Percentiles rank a stretch among this genome's conserved stretches.
Conservation (phyloP, 192 early-diverging fungal species). For the Rhizophagus clarus region DNA sequence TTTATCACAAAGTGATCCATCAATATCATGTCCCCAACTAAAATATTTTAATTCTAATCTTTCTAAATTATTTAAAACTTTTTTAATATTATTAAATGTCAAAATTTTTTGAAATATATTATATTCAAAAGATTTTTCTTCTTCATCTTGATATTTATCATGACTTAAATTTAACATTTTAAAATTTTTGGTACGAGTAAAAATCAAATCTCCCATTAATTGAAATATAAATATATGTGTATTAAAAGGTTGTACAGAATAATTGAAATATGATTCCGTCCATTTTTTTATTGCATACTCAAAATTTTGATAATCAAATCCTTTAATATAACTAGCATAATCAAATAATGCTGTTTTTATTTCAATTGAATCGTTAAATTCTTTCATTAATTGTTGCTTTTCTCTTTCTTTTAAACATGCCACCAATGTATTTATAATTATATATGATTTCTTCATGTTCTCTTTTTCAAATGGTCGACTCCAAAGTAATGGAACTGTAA, state of each 20-base stretch:
- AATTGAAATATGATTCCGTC: background rate
- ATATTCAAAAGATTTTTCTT: background rate
- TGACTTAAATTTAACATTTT: background rate
- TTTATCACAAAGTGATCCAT: background rate
- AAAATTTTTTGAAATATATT: background rate
- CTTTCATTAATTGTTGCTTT: background rate
- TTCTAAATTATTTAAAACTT: background rate
- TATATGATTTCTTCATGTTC: background rate
- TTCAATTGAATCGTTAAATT: background rate
- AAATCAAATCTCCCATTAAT: slow-evolving; percentile 1
- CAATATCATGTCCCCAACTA: background rate
- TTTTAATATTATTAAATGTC: background rate
- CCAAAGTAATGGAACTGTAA: background rate
- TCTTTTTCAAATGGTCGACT: slow-evolving; percentile 5
- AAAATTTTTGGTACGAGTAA: background rate
- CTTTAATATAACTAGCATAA: background rate
- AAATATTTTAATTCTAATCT: background rate
- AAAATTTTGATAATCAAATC: slow-evolving; percentile 1
- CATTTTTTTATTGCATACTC: background rate
- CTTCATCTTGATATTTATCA: background rate
- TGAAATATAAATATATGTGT: background rate
- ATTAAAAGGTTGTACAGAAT: background rate
- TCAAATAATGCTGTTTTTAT: background rate
- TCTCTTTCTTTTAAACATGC: background rate
- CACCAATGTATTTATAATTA: background rate